Conservation (phyloP, 1,284 basidiomycete genomes). For the Rhodotorula sp. region DNA sequence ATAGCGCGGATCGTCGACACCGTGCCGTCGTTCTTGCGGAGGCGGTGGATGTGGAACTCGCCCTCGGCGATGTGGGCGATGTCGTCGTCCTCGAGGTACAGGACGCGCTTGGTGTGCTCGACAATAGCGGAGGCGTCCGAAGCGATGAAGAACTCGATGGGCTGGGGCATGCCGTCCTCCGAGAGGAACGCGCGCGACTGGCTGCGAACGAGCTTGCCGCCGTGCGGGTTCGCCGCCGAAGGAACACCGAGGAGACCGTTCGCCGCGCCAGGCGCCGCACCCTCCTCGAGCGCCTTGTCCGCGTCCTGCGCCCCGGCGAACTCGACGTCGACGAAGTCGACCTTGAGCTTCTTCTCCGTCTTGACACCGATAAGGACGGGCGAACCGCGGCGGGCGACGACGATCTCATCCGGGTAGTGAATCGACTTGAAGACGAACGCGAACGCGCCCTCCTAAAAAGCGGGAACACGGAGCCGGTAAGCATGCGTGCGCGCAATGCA, state of each 20-base stretch:
- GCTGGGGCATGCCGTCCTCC: constrained; percentile 89
- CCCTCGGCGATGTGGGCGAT: constrained; percentile 97
- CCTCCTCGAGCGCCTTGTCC: constrained; percentile 27
- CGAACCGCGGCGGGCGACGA: constrained; percentile 94
- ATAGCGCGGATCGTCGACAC: constrained; percentile 84
- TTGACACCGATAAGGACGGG: constrained; percentile 98
- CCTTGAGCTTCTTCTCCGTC: constrained; percentile 99
- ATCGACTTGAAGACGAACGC: constrained; percentile 99
- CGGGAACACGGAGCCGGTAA: background rate
- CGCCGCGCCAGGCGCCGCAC: constrained; percentile 9
- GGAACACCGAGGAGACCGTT: constrained; percentile 67
- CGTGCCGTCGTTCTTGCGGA: constrained; percentile 81
- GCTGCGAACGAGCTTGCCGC: constrained; percentile 82
- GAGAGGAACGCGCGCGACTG: constrained; percentile 98
- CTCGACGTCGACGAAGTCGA: constrained; percentile 99
- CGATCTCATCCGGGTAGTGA: constrained; percentile 95
- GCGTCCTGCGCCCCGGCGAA: constrained; percentile 64
- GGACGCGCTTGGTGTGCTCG: constrained; percentile 98
- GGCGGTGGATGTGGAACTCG: constrained; percentile 95
- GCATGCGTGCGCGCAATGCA: background rate
- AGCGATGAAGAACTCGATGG: constrained; percentile 99
- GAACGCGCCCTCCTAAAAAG: constrained; percentile 81
- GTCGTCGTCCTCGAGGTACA: constrained; percentile 99
- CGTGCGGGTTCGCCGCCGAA: constrained; percentile 56
- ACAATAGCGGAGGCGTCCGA: constrained; percentile 95